Percentiles rank a stretch among this genome's conserved stretches.
These are phyloP conservation scores for Pilaira anomala DNA, from an alignment of 192 early-diverging fungal genomes.

Conservation along the genomic window DNA sequence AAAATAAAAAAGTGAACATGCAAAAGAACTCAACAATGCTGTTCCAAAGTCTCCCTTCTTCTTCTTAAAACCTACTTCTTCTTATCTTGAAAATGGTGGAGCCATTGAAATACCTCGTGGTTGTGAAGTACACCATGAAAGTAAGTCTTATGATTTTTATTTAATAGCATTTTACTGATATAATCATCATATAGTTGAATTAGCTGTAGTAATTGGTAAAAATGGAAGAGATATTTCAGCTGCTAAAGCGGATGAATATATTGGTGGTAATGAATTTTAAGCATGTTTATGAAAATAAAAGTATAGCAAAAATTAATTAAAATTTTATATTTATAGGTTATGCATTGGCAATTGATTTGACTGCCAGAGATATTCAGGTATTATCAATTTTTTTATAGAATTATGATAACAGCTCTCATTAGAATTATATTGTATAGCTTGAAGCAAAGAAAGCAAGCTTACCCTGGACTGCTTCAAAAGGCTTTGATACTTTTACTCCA, in stretches of 20 bases:
- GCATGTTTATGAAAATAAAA: neutral
- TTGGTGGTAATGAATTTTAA: slow-evolving; percentile 72
- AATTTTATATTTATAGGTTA: slow-evolving; percentile 53
- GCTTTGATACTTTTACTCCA: slow-evolving; percentile 93
- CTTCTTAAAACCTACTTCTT: slow-evolving; percentile 92
- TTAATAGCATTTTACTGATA: neutral
- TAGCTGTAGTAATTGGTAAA: slow-evolving; percentile 88
- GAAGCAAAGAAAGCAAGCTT: slow-evolving; percentile 76
- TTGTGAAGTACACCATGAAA: slow-evolving; percentile 82
- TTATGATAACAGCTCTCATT: neutral
- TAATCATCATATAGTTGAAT: slow-evolving; percentile 61
- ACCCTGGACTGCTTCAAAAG: slow-evolving; percentile 94
- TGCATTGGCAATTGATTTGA: slow-evolving; percentile 87
- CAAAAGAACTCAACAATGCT: slow-evolving; percentile 88
- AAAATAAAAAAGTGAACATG: slow-evolving; percentile 66
- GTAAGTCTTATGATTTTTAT: slow-evolving; percentile 32
- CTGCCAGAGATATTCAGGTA: slow-evolving; percentile 83
- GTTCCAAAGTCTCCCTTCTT: slow-evolving; percentile 86
- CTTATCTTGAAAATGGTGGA: slow-evolving; percentile 64
- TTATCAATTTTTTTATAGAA: neutral
- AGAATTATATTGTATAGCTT: slow-evolving; percentile 41
- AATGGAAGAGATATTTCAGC: slow-evolving; percentile 70
- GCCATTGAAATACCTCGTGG: slow-evolving; percentile 79
- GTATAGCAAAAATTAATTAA: too few relatives aligned
- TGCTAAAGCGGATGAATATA: slow-evolving; percentile 56